Evolutionary conservation across 768 basidiomycete species (phyloP), one percentile per base, ranked within the genome.

Genomic region (Austroboletus eburneus): DNA sequence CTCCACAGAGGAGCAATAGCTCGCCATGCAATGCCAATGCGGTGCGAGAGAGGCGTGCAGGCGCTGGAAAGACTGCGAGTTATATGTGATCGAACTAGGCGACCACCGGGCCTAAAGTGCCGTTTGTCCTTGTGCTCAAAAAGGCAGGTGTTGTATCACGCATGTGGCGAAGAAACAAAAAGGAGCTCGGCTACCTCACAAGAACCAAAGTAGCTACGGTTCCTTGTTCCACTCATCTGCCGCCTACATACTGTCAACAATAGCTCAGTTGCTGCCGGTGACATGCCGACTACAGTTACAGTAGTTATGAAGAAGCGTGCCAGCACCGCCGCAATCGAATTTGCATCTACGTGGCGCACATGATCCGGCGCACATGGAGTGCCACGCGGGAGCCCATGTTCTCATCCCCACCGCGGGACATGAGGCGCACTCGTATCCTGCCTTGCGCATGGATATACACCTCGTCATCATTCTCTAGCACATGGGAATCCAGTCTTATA

Each of bases 91-190:
- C 27, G 23, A 23, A 33, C 42, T 43, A 49, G 41, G 43, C 58
- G 50, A 46, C 30, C 43, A 33, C 30, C 43, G 42, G 50, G 34
- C 36, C 42, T 42, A 36, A 23, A 24, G 17, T 41, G 50, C 51
- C 45, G 42, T 37, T 30, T 13, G 40, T 52, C 61, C 49, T 66
- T 66, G 52, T 66, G 14, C 64, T 58, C 23, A 41, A 63, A 56
- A 61, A 61, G 64, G 64, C 37, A 68, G 18, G 54, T 49, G 54
- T 66, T 66, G 62, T 66, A 51, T 49, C 41, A 32, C 23, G 48
- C 61, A 51, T 48, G 54, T 47, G 49, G 39, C 27, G 30, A 17
- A 42, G 34, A 47, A 50, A 67, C 64, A 66, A 5, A 68, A 68
- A 49, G 46, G 40, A 30, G 41, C 9, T 36, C 46, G 49, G 57